phyloP scores from a whole-genome alignment of 768 basidiomycete genomes.

The Boletus rubroflammeus region DNA sequence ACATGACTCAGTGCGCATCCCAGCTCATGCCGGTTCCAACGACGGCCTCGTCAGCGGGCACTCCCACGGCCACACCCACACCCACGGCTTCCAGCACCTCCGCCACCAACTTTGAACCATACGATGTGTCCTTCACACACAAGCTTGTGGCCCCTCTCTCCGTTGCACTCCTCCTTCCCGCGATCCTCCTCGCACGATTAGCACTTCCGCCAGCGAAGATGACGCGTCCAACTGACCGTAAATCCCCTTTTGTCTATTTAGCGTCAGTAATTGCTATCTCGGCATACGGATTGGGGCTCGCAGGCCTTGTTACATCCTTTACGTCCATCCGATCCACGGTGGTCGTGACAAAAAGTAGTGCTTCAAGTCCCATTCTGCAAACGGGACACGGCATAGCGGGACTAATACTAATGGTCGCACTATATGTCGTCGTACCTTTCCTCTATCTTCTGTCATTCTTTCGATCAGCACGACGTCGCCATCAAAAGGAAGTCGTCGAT shows the following conservation, averaged over 20 bases:
- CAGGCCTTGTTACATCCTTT: constrained; percentile 60
- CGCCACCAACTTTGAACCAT: constrained; percentile 27
- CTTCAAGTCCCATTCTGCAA: constrained; percentile 37
- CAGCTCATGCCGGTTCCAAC: constrained; percentile 26
- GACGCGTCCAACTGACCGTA: constrained; percentile 18
- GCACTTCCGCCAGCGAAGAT: constrained; percentile 36
- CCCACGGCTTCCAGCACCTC: constrained; percentile 10
- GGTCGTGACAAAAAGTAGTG: constrained; percentile 31
- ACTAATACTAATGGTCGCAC: constrained; percentile 56
- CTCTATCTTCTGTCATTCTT: constrained; percentile 33
- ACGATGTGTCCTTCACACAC: constrained; percentile 44
- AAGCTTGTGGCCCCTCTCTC: constrained; percentile 48
- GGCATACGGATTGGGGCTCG: constrained; percentile 60
- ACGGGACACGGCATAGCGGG: constrained; percentile 67
- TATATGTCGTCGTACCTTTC: constrained; percentile 54
- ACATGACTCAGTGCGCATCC: constrained; percentile 58
- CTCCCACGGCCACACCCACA: constrained; percentile 8
- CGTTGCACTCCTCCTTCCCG: constrained; percentile 42
- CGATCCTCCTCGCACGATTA: constrained; percentile 40
- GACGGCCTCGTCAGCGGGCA: constrained; percentile 19
- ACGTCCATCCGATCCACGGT: constrained; percentile 43
- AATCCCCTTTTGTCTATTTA: constrained; percentile 32
- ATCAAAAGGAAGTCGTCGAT: constrained; percentile 20
- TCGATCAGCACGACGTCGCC: constrained; percentile 7
- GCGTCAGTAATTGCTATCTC: constrained; percentile 40